Evolutionary conservation across 495 filamentous ascomycete species (phyloP).

Genomic region (Aspergillus hancockii): DNA sequence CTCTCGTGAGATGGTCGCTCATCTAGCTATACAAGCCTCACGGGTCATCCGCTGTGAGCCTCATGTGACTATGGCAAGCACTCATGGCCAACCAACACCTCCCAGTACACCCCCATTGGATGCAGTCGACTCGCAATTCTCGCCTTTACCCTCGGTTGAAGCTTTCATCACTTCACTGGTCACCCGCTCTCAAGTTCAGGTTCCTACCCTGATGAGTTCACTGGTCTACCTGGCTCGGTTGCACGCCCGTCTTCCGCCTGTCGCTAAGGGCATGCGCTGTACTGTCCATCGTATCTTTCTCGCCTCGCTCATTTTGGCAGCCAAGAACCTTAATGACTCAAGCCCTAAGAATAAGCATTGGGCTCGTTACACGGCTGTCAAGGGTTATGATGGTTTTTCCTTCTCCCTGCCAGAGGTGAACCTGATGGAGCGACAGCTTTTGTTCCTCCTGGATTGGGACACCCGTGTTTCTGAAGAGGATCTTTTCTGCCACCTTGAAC

Average conservation of each 20-base stretch:
- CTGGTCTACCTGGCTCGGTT: conserved; percentile 90
- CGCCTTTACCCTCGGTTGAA: conserved; percentile 74
- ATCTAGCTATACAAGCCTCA: conserved; percentile 79
- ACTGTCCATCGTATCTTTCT: conserved; percentile 90
- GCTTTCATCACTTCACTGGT: conserved; percentile 90
- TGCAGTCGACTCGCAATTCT: conserved; percentile 34
- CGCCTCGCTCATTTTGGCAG: conserved; percentile 74
- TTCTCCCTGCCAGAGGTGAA: conserved; percentile 96
- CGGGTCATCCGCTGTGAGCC: conserved; percentile 89
- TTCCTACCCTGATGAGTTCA: conserved; percentile 94
- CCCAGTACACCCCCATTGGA: conserved; percentile 66
- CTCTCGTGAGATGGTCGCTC: conserved; percentile 77
- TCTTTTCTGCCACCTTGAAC: conserved; percentile 82
- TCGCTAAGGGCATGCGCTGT: conserved; percentile 96
- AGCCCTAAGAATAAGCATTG: conserved; percentile 99
- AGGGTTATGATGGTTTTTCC: conserved; percentile 77
- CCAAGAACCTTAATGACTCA: conserved; percentile 83
- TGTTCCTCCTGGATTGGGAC: conserved; percentile 93
- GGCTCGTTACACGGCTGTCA: conserved; percentile 83
- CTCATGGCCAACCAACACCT: conserved; percentile 64
- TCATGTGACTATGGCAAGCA: conserved; percentile 41
- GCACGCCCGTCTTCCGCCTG: conserved; percentile 79
- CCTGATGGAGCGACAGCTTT: conserved; percentile 96
- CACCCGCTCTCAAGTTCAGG: conserved; percentile 90
- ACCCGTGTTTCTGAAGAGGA: conserved; percentile 80